Evolutionary conservation across 331 rosid species (phyloP), one percentile per base, ranked within the genome.

Genomic region (Rhamnella rubrinervis): DNA sequence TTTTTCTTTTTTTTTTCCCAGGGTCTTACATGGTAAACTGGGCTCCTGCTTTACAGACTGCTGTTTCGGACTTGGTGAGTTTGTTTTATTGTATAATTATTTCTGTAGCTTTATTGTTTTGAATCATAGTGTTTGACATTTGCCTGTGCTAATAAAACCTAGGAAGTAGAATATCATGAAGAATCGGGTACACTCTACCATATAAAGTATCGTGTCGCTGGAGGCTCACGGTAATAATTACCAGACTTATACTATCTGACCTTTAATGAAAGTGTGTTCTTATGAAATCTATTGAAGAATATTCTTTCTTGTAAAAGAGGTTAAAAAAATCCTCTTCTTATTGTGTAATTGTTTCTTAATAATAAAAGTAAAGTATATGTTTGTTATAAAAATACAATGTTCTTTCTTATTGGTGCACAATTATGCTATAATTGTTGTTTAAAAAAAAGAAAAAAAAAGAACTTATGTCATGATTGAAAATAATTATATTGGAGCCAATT

Each of bases 121-220:
- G 55, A 38, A 63, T 67, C 37, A 44, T 58, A 18, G 16, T 39
- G 16, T 41, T 68, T 66, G 71, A 73, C 67, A 23, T 55, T 72
- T 55, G 58, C 41, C 81, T 68, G 75, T 76, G 59, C 64, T 65
- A 71, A 55, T 63, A 80, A n/a, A 77, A 59, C 67, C 72, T 80
- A 93, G 98, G 98, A 93, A 88, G 98, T 93, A 72, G 98, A 93
- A 74, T 90, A 93, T 78, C 84, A 90, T 35, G 98, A 93, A 84
- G 98, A 93, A 80, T 80, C 92, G 60, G 97, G 98, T 76, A 66
- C 82, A 76, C 84, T 93, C 44, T 93, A 93, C 84, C 40, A 90
- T 73, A 90, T 93, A 28, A 93, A 78, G 84, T 93, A 90, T 83
- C 98, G 96, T 6, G 93, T 93, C 64, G 96, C 98, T 17, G 95